phyloP scores from a whole-genome alignment of 2,329 filamentous ascomycete species.

The Plectosphaerella cucumerina region DNA sequence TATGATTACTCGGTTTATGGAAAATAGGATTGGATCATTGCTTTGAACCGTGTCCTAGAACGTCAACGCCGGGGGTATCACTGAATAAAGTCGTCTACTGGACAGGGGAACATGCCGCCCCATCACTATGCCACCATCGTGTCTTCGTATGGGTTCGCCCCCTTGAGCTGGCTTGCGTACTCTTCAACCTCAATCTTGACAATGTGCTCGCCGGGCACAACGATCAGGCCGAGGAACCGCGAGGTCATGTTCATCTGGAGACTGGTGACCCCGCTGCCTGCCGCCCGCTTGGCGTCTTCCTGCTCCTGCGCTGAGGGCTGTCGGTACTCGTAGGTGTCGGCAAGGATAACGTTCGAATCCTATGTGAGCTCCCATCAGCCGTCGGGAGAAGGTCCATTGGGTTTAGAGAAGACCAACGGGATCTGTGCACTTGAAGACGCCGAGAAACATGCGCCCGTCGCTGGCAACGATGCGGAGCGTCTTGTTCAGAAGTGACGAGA shows the following conservation, averaged over 20 bases:
- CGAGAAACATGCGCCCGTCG: constrained; percentile 84
- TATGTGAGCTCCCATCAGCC: constrained; percentile 28
- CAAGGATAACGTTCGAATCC: constrained; percentile 86
- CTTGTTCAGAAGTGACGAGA: constrained; percentile 69
- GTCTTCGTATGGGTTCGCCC: constrained; percentile 7
- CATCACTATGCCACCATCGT: neutral
- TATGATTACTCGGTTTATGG: constrained; percentile 4
- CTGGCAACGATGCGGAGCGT: constrained; percentile 74
- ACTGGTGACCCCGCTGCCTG: constrained; percentile 29
- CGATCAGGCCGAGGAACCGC: constrained; percentile 82
- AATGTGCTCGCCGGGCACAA: constrained; percentile 83
- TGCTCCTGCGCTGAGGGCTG: constrained; percentile 55
- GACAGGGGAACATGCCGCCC: no score
- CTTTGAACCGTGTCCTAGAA: neutral
- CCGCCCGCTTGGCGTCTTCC: constrained; percentile 27
- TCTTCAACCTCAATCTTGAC: constrained; percentile 86
- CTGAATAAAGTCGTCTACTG: neutral
- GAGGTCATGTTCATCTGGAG: constrained; percentile 71
- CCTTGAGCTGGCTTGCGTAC: constrained; percentile 50
- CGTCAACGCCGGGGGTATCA: neutral
- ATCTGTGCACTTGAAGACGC: constrained; percentile 92
- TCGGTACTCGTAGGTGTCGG: constrained; percentile 85
- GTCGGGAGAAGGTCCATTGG: neutral
- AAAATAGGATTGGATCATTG: neutral
- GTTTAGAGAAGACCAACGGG: constrained; percentile 53